These are phyloP conservation scores for Conringia planisiliqua DNA, from an alignment of 345 rosid species.

Conservation along the genomic window DNA sequence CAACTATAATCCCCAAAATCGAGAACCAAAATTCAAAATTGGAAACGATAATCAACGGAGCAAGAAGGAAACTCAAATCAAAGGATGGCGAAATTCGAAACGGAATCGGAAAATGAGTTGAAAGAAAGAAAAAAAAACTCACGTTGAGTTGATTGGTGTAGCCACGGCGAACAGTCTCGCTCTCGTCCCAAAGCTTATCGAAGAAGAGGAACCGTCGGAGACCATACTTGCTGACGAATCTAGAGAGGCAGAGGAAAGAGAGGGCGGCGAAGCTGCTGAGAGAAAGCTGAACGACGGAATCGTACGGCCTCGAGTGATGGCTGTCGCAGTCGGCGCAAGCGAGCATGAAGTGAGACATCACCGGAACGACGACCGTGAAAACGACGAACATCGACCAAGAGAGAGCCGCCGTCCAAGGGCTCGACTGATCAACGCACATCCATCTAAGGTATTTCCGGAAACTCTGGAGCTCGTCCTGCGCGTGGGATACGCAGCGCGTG, in stretches of 20 bases:
- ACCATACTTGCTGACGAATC: conserved; percentile 63
- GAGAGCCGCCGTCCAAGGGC: conserved; percentile 43
- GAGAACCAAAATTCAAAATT: conserved; percentile 11
- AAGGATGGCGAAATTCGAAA: not conserved
- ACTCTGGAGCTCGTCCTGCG: conserved; percentile 72
- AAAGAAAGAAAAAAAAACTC: conserved; percentile 20
- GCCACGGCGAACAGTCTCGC: conserved; percentile 67
- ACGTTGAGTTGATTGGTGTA: conserved; percentile 86
- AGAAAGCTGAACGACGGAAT: conserved; percentile 77
- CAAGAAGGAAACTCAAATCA: conserved; percentile 12
- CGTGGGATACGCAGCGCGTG: conserved; percentile 51
- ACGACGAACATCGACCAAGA: conserved; percentile 75
- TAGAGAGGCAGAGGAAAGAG: conserved; percentile 65
- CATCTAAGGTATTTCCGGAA: conserved; percentile 73
- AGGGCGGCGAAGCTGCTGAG: conserved; percentile 64
- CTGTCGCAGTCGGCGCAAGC: conserved; percentile 77
- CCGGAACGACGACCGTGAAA: conserved; percentile 63
- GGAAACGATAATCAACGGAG: not conserved
- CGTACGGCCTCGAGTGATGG: conserved; percentile 66
- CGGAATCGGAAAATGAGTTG: not conserved
- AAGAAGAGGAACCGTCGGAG: conserved; percentile 76
- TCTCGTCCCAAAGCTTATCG: conserved; percentile 87
- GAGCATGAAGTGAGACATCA: conserved; percentile 68
- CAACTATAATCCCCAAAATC: not conserved
- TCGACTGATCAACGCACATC: conserved; percentile 94